Evolutionary conservation across 805 yeast genomes (phyloP).

Genomic region (Kuraishia molischiana): DNA sequence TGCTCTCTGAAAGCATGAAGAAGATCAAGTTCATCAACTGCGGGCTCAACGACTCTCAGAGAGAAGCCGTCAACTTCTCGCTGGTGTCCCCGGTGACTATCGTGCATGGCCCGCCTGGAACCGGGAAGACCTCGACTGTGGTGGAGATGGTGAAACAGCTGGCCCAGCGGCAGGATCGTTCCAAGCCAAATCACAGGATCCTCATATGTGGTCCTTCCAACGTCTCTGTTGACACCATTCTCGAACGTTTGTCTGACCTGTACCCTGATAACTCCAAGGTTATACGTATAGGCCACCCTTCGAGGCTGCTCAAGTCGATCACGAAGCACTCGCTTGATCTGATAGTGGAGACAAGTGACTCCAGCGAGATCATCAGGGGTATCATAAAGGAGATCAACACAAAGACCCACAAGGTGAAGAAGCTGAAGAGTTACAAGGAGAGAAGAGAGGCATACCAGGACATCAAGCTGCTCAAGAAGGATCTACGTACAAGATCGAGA

Average conservation of each 20-base stretch:
- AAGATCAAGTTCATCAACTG: slow-evolving; percentile 27
- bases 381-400: slow-evolving; percentile 62
- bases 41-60: slow-evolving; percentile 59
- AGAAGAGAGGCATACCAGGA: slow-evolving; percentile 59
- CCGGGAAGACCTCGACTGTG: slow-evolving; percentile 78
- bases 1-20: slow-evolving; percentile 4
- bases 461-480: slow-evolving; percentile 60
- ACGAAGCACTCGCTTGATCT: slow-evolving; percentile 70
- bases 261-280: slow-evolving; percentile 31
- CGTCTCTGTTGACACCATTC: slow-evolving; percentile 81
- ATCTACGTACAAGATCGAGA: slow-evolving; percentile 55
- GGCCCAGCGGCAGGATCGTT: slow-evolving; percentile 20
- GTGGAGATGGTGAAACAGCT: slow-evolving; percentile 76
- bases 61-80: slow-evolving; percentile 60
- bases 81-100: slow-evolving; percentile 44
- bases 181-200: slow-evolving; percentile 31
- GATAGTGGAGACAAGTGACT: slow-evolving; percentile 46
- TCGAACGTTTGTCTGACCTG: slow-evolving; percentile 55
- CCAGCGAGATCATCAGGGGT: slow-evolving; percentile 54
- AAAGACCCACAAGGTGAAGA: slow-evolving; percentile 40
- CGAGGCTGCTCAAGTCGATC: slow-evolving; percentile 57
- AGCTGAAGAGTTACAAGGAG: slow-evolving; percentile 53
- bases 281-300: slow-evolving; percentile 91
- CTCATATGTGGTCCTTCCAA: slow-evolving; percentile 93
- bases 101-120: slow-evolving; percentile 78